Base-by-base conservation (phyloP, 2,329 filamentous ascomycete genomes). In the Aspergillus alliaceus region DNA sequence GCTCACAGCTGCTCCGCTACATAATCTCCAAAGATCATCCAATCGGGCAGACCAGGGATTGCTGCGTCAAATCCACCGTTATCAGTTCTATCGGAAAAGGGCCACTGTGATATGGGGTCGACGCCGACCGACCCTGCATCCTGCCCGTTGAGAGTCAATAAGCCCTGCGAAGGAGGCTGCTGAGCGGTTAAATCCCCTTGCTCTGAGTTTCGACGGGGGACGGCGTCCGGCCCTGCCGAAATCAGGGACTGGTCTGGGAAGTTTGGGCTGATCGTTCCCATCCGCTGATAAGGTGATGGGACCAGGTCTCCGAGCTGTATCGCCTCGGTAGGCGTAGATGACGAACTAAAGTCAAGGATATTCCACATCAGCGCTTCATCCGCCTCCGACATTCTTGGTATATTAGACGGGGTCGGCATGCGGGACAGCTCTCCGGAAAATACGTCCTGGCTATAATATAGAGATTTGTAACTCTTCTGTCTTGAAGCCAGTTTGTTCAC, bases 331-430 rank as follows among this genome's bases (percentile, higher is more conserved):
- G 54, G 49, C 6, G 42, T 51, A 6, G 55, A 62, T 2, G 58
- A 66, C 4, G 63, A 62, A 25, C 61, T 58, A 8, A 68, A 52
- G 54, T 68, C 66, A 4, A 68, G 60, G 25, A 68, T 68, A 42
- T 66, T 59, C 66, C 66, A 68, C 64, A 67, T 65, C 4, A 68
- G 51, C 20, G 48, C 44, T 31, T 68, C 66, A 20, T 68, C 66
- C 44, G 64, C 60, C 2, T 35, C 29, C 2, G 66, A 67, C 66
- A 68, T 67, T 34, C 63, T 46, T 4, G 65, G 66, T 18, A 68
- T 57, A 39, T 64, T 67, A 7, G 65, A 63, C 1, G 66, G 59
- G 0, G 65, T 67, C 9, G 65, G 63, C 65, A 68, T 68, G 31
- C 57, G 65, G 2, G 65, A 60, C 2, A 67, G 49, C 8, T 56